Percentiles rank a stretch among this genome's conserved stretches.
Evolutionary conservation across 2,329 filamentous ascomycete genomes (phyloP).

Genomic region (Lithohypha guttulata): DNA sequence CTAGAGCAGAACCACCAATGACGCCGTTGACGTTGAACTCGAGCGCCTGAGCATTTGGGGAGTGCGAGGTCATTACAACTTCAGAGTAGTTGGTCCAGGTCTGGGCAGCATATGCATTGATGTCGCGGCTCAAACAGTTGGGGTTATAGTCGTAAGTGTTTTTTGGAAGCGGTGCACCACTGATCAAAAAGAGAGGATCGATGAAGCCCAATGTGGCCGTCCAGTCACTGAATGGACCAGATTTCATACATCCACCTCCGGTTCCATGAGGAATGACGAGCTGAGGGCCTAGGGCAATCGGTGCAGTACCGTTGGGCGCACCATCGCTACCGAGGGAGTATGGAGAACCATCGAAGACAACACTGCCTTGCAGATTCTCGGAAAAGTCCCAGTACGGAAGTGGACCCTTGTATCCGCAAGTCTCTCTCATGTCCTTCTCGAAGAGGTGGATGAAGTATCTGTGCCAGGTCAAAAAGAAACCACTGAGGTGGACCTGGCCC

Average conservation of each 20-base stretch:
- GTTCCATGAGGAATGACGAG: slow-evolving; percentile 21
- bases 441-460: slow-evolving; percentile 34
- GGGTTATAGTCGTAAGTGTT: slow-evolving; percentile 20
- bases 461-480: slow-evolving; percentile 36
- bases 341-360: slow-evolving; percentile 30
- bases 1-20: slow-evolving; percentile 17
- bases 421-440: slow-evolving; percentile 34
- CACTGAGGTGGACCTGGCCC: slow-evolving; percentile 27
- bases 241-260: slow-evolving; percentile 23
- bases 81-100: slow-evolving; percentile 18
- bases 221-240: slow-evolving; percentile 22
- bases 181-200: slow-evolving; percentile 14
- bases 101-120: slow-evolving; percentile 20
- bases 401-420: slow-evolving; percentile 36
- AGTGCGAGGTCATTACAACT: slow-evolving; percentile 17
- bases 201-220: slow-evolving; percentile 17
- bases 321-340: slow-evolving; percentile 28
- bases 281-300: slow-evolving; percentile 14
- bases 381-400: slow-evolving; percentile 35
- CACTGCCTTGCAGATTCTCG: slow-evolving; percentile 21
- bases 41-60: slow-evolving; percentile 17
- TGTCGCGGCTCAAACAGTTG: slow-evolving; percentile 20
- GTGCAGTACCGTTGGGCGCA: slow-evolving; percentile 16
- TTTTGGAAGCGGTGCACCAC: slow-evolving; percentile 13
- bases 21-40: slow-evolving; percentile 20